These are phyloP conservation scores for Epichloe sylvatica DNA, from an alignment of 2,329 filamentous ascomycete genomes.

Conservation along the genomic window DNA sequence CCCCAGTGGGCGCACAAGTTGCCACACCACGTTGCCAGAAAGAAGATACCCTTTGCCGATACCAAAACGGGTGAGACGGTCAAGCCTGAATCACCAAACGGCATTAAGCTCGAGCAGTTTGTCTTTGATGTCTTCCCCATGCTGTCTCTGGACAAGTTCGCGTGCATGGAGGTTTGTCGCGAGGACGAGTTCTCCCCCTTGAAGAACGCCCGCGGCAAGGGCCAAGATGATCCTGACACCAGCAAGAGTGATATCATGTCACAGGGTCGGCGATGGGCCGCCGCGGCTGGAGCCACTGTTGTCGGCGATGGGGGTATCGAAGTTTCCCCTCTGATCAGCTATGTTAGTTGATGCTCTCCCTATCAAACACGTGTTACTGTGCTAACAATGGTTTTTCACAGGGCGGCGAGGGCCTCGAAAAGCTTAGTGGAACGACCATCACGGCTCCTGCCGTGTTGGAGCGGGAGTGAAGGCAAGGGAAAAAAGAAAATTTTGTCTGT, in stretches of 20 bases:
- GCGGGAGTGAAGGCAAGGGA: constrained; percentile 20
- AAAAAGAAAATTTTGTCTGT: background rate
- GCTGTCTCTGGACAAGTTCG: constrained; percentile 75
- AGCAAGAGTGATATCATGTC: constrained; percentile 80
- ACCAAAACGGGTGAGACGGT: constrained; percentile 61
- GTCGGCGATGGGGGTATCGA: constrained; percentile 63
- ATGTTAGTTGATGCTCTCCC: constrained; percentile 50
- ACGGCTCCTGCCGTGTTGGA: constrained; percentile 39
- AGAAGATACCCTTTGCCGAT: constrained; percentile 91
- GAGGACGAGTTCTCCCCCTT: constrained; percentile 98
- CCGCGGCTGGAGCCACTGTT: constrained; percentile 64
- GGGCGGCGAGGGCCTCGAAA: constrained; percentile 50
- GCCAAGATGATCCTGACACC: constrained; percentile 87
- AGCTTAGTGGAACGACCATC: constrained; percentile 38
- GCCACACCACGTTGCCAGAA: constrained; percentile 89
- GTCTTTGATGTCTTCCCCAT: constrained; percentile 97
- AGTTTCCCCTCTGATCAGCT: constrained; percentile 85
- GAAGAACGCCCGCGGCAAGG: constrained; percentile 77
- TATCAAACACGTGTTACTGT: background rate
- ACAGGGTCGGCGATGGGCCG: constrained; percentile 77
- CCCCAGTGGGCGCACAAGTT: constrained; percentile 74
- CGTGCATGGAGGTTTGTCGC: constrained; percentile 86
- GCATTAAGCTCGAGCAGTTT: constrained; percentile 98
- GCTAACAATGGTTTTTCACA: constrained; percentile 13
- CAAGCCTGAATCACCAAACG: constrained; percentile 90